Evolutionary conservation across 345 rosid genomes (phyloP).

Genomic region (Corchorus olitorius): DNA sequence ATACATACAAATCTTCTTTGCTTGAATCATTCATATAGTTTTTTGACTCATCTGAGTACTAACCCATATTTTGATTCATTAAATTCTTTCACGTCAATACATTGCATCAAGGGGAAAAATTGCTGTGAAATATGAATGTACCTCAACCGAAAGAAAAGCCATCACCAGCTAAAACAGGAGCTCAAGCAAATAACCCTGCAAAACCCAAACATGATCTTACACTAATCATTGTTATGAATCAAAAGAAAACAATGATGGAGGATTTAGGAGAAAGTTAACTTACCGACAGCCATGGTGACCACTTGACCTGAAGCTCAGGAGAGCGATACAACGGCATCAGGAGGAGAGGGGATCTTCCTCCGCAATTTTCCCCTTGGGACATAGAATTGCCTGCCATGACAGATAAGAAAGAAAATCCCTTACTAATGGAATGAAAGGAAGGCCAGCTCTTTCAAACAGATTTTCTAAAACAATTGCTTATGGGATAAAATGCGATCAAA

Average conservation of each 20-base stretch:
- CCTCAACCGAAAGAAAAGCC: conserved; percentile 96
- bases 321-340: no score
- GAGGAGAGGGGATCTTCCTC: no score
- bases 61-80: background rate
- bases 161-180: conserved; percentile 84
- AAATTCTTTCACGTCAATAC: background rate
- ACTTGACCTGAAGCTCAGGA: no score
- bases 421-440: no score
- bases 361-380: no score
- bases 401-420: no score
- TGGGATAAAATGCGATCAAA: no score
- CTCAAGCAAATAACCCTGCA: conserved; percentile 86
- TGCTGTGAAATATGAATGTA: conserved; percentile 17
- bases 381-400: no score
- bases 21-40: conserved; percentile 81
- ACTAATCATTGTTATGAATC: background rate
- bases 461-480: no score
- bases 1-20: conserved; percentile 69
- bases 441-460: no score
- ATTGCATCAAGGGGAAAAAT: background rate
- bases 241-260: background rate
- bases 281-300: no score
- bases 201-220: background rate
- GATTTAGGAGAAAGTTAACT: no score
- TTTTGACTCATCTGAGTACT: conserved; percentile 78